Conservation (phyloP, 441 rosid species). For the Codiaeum variegatum region DNA sequence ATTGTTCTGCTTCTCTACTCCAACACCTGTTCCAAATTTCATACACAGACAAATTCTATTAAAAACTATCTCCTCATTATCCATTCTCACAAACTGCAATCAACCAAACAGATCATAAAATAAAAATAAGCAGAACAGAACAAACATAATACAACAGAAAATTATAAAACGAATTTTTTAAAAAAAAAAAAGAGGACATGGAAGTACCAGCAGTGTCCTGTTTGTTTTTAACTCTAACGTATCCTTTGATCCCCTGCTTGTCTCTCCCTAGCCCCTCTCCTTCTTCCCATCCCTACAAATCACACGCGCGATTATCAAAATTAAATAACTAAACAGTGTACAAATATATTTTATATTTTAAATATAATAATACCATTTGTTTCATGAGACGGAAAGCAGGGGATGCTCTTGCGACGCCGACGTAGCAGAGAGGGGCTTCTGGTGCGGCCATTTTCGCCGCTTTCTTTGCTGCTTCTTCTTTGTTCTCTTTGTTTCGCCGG, state of each 20-base stretch:
- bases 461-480: background rate
- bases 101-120: background rate
- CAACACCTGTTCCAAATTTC: slow-evolving; percentile 57
- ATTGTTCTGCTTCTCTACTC: slow-evolving; percentile 79
- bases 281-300: slow-evolving; percentile 93
- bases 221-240: slow-evolving; percentile 83
- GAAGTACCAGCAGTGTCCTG: slow-evolving; percentile 70
- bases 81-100: background rate
- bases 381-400: slow-evolving; percentile 98
- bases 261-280: slow-evolving; percentile 99
- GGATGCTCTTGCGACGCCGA: slow-evolving; percentile 72
- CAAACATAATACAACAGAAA: background rate
- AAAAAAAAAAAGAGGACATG: background rate
- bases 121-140: background rate
- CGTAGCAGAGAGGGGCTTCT: slow-evolving; percentile 88
- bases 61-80: background rate
- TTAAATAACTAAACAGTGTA: background rate
- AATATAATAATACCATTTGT: slow-evolving; percentile 60
- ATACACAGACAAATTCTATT: background rate
- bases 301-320: slow-evolving; percentile 1
- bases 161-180: slow-evolving; percentile 7
- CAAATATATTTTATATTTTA: background rate
- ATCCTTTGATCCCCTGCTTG: slow-evolving; percentile 92
- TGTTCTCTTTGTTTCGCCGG: slow-evolving; percentile 20
- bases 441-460: slow-evolving; percentile 75